Conservation (phyloP, 2,329 filamentous ascomycete species). For the Sordariomycetes sp. region DNA sequence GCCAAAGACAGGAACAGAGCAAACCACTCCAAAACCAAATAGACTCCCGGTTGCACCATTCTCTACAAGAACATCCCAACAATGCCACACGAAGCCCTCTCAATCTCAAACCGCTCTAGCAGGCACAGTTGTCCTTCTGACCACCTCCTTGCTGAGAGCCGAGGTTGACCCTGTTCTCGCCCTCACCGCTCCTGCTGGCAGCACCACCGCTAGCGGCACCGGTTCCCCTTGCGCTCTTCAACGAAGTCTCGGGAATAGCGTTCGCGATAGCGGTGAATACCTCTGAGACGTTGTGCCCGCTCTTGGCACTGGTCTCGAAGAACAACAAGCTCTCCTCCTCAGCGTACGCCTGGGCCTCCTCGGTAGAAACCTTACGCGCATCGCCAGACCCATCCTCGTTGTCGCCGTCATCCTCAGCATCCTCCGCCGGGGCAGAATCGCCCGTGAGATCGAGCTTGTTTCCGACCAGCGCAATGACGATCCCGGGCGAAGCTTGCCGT, state of each 20-base stretch:
- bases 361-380: constrained; percentile 80
- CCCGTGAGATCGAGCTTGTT: constrained; percentile 91
- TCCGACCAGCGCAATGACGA: constrained; percentile 92
- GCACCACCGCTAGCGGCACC: constrained; percentile 52
- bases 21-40: not conserved
- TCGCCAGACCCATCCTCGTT: constrained; percentile 58
- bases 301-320: constrained; percentile 98
- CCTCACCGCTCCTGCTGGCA: constrained; percentile 49
- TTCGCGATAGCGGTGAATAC: constrained; percentile 98
- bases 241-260: constrained; percentile 90
- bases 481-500: constrained; percentile 88
- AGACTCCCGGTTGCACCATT: constrained; percentile 1
- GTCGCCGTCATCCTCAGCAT: constrained; percentile 43
- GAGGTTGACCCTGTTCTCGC: constrained; percentile 77
- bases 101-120: constrained; percentile 34
- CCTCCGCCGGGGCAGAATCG: constrained; percentile 39
- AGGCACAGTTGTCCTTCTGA: constrained; percentile 89
- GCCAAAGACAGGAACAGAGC: not conserved
- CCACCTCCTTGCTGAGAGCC: constrained; percentile 62
- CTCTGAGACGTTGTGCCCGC: constrained; percentile 84
- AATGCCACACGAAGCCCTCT: not conserved
- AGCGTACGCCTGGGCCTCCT: constrained; percentile 85
- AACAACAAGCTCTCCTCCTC: constrained; percentile 92
- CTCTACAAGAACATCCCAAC: constrained; percentile 1
- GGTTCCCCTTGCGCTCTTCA: constrained; percentile 78